Evolutionary conservation across 2,329 filamentous ascomycete species (phyloP).

Genomic region (Colletotrichum sp.): DNA sequence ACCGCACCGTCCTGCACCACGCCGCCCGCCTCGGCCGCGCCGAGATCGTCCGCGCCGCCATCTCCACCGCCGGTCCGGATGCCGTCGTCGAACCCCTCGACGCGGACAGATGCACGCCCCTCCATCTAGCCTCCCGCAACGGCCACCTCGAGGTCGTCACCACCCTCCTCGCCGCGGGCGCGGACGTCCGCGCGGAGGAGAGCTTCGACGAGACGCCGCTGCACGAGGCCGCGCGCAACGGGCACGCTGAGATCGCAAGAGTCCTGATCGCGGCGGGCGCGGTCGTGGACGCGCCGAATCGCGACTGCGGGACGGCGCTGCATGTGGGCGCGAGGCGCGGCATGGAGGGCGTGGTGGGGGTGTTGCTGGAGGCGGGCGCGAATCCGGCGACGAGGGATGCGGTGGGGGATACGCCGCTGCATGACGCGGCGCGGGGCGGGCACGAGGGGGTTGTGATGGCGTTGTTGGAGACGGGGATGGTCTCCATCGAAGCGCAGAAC

Average conservation of each 20-base stretch:
- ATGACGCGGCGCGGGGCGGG: conserved; percentile 19
- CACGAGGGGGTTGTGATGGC: conserved; percentile 15
- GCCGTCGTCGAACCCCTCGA: conserved; percentile 19
- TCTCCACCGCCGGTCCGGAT: not conserved
- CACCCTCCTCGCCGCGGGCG: conserved; percentile 13
- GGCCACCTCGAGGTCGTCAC: conserved; percentile 20
- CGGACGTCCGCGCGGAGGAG: conserved; percentile 20
- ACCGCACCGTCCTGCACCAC: conserved; percentile 20
- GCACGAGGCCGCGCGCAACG: conserved; percentile 14
- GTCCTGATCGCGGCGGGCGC: conserved; percentile 18
- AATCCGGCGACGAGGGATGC: conserved; percentile 22
- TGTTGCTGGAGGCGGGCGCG: conserved; percentile 11
- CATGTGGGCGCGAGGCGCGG: conserved; percentile 14
- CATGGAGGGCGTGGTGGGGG: not conserved
- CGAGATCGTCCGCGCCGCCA: conserved; percentile 11
- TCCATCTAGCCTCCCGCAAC: conserved; percentile 18
- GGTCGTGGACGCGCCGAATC: conserved; percentile 20
- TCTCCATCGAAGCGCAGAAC: conserved; percentile 22
- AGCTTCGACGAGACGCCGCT: conserved; percentile 21
- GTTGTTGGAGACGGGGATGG: conserved; percentile 20
- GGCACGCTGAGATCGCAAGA: conserved; percentile 5
- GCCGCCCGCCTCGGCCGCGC: conserved; percentile 16
- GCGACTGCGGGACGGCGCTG: conserved; percentile 19
- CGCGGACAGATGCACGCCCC: conserved; percentile 17
- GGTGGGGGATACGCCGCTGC: conserved; percentile 22